A percentile compares a stretch with the other conserved stretches of the same genome.
Conservation (phyloP, 306 rosid species). For the Begonia peltatifolia region DNA sequence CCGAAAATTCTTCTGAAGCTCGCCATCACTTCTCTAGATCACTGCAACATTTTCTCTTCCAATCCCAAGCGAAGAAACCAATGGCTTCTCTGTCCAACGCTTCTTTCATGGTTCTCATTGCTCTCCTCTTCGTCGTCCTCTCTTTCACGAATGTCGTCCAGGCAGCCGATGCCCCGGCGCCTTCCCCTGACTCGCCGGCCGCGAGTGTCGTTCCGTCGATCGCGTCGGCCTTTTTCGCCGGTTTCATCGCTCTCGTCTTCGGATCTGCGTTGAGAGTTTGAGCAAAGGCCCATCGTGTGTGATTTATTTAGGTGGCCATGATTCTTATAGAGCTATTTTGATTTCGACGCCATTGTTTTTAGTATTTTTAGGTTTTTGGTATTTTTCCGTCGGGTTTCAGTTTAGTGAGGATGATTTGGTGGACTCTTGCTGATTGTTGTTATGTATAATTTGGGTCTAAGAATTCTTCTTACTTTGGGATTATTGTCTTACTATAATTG, state of each 20-base stretch:
- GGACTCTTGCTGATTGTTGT: too few species aligned
- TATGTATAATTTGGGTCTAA: too few species aligned
- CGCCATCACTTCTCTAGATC: background rate
- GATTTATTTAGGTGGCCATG: background rate
- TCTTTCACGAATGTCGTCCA: conserved; percentile 23
- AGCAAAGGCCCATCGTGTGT: conserved; percentile 1
- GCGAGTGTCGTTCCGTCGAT: conserved; percentile 37
- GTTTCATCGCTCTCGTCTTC: conserved; percentile 37
- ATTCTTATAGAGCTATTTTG: background rate
- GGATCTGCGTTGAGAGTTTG: conserved; percentile 57
- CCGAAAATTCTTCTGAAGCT: background rate
- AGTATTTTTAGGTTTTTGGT: too few species aligned
- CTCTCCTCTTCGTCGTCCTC: conserved; percentile 23
- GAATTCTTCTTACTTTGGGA: too few species aligned
- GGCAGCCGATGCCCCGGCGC: conserved; percentile 66
- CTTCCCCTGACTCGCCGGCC: conserved; percentile 55
- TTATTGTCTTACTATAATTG: too few species aligned
- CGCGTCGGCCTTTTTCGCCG: conserved; percentile 25
- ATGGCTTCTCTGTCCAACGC: conserved; percentile 62
- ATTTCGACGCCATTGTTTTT: background rate
- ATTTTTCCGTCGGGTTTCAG: too few species aligned
- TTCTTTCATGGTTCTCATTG: conserved; percentile 27
- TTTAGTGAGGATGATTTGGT: too few species aligned
- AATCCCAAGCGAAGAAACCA: conserved; percentile 14
- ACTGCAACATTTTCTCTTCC: background rate